Evolutionary conservation across 495 filamentous ascomycete genomes (phyloP).

Genomic region (Penicillium egyptiacum): DNA sequence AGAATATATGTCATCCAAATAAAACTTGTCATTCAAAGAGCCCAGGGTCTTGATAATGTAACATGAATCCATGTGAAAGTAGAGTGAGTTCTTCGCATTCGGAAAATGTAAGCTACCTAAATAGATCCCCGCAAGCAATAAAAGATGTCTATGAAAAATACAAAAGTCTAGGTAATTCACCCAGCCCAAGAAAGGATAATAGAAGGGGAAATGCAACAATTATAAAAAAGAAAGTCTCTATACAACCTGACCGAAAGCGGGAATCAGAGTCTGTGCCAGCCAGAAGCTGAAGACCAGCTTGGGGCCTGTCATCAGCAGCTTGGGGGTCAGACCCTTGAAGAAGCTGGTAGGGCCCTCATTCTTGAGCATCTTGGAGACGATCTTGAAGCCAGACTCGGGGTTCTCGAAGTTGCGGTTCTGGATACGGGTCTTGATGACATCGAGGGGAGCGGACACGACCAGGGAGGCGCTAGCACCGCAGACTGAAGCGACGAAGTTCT

Average conservation of each 20-base stretch:
- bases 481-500: constrained; percentile 98
- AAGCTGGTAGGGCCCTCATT: constrained; percentile 83
- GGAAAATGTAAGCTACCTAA: constrained; percentile 2
- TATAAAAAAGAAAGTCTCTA: constrained; percentile 28
- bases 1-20: constrained; percentile 8
- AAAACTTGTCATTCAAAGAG: background rate
- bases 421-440: constrained; percentile 99
- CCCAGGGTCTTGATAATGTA: background rate
- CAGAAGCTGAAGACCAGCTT: constrained; percentile 99
- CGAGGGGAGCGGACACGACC: constrained; percentile 89
- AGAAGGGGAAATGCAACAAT: constrained; percentile 9
- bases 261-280: constrained; percentile 93
- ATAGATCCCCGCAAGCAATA: constrained; percentile 12
- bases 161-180: constrained; percentile 9
- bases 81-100: constrained; percentile 15
- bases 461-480: constrained; percentile 90
- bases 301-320: constrained; percentile 97
- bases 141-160: constrained; percentile 21
- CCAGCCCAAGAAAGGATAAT: constrained; percentile 5
- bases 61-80: background rate
- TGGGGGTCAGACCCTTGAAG: constrained; percentile 97
- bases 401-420: constrained; percentile 99
- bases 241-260: constrained; percentile 62
- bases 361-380: constrained; percentile 84
- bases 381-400: constrained; percentile 89